phyloP scores from a whole-genome alignment of 352 stramenopile genomes.

The Proteromonas lacertae region DNA sequence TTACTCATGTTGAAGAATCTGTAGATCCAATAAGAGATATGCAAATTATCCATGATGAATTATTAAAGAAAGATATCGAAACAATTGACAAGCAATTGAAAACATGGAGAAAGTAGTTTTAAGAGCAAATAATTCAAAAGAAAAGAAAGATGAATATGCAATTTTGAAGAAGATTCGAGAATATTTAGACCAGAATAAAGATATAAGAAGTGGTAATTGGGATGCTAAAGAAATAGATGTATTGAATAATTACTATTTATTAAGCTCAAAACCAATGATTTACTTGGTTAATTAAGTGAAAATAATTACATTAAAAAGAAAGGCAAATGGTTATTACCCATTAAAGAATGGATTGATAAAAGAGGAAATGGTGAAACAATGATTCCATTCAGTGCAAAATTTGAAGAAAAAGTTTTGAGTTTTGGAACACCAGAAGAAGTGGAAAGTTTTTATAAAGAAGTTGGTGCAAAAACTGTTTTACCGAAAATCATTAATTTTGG shows the following conservation, averaged over 20 bases:
- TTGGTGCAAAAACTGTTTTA: constrained; percentile 40
- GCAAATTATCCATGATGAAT: constrained; percentile 5
- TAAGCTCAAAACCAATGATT: constrained; percentile 55
- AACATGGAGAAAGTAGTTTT: too few species aligned
- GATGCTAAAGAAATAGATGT: too few species aligned
- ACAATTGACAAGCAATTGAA: too few species aligned
- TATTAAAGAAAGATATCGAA: constrained; percentile 9
- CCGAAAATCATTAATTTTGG: constrained; percentile 85
- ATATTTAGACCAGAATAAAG: too few species aligned
- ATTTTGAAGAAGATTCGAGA: too few species aligned
- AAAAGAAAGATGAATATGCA: too few species aligned
- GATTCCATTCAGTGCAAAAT: constrained; percentile 90
- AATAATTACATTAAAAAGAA: constrained; percentile 86
- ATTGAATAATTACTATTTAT: too few species aligned
- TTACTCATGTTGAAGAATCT: constrained; percentile 97
- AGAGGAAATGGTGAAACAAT: constrained; percentile 71
- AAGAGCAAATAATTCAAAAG: too few species aligned
- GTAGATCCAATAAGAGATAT: too few species aligned
- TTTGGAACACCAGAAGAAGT: constrained; percentile 15
- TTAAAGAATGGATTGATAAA: constrained; percentile 74
- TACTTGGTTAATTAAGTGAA: constrained; percentile 95
- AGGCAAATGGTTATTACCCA: constrained; percentile 81
- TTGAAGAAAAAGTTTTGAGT: constrained; percentile 59
- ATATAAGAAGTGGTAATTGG: too few species aligned
- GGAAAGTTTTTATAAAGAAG: constrained; percentile 22